These are phyloP conservation scores for Furculomyces boomerangus DNA, from an alignment of 371 early-diverging fungal genomes.

Conservation along the genomic window DNA sequence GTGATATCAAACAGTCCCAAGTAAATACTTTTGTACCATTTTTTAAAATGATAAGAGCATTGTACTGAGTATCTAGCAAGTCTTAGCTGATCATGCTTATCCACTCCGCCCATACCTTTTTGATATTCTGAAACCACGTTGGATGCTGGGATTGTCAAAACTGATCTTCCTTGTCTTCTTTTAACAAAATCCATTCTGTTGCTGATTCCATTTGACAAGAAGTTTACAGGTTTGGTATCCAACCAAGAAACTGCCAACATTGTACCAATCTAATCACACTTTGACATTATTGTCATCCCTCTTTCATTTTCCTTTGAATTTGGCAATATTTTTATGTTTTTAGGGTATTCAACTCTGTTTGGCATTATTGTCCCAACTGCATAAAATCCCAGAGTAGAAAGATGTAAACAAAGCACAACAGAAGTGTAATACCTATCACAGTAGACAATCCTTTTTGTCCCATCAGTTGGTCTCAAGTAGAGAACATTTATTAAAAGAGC, in stretches of 20 bases:
- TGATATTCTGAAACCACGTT: background rate
- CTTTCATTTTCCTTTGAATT: background rate
- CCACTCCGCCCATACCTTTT: background rate
- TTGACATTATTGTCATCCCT: background rate
- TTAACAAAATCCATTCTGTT: background rate
- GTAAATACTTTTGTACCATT: background rate
- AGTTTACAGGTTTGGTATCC: background rate
- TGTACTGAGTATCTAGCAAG: background rate
- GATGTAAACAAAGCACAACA: background rate
- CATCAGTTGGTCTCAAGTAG: background rate
- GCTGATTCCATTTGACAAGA: background rate
- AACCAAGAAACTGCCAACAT: background rate
- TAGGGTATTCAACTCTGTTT: background rate
- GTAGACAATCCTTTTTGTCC: background rate
- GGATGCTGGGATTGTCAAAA: background rate
- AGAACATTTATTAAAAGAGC: background rate
- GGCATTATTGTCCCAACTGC: background rate
- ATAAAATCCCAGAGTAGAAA: background rate
- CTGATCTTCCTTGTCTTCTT: background rate
- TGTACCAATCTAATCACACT: background rate
- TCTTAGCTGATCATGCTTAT: background rate
- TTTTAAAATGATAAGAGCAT: background rate
- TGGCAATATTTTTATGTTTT: background rate
- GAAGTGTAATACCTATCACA: background rate
- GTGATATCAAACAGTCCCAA: background rate